phyloP scores from a whole-genome alignment of 441 rosid species.

The Eutrema salsugineum region DNA sequence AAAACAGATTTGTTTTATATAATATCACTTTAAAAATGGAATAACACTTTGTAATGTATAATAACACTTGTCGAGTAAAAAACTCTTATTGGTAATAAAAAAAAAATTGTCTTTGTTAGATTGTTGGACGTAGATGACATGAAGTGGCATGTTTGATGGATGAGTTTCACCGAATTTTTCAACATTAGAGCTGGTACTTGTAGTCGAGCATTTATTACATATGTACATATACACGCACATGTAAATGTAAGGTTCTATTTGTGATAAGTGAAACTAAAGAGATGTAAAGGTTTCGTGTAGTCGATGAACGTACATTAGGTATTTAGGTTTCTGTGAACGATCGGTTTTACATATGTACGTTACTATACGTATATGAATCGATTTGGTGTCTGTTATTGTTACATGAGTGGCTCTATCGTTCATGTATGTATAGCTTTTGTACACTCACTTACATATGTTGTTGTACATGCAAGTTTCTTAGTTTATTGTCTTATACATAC shows the following conservation, averaged over 20 bases:
- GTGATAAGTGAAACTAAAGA: too few species aligned
- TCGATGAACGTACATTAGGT: background rate
- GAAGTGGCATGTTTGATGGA: too few species aligned
- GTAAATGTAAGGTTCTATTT: background rate
- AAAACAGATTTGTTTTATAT: too few species aligned
- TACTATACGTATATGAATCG: background rate
- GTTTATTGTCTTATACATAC: background rate
- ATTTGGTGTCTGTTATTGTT: background rate
- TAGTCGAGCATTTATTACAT: too few species aligned
- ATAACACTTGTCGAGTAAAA: too few species aligned
- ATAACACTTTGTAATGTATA: too few species aligned
- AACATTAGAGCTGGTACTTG: too few species aligned
- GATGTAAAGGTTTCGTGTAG: background rate
- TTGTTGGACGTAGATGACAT: too few species aligned
- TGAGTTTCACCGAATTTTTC: too few species aligned
- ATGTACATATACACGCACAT: background rate
- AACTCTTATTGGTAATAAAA: too few species aligned
- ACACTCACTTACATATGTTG: background rate
- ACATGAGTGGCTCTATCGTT: background rate
- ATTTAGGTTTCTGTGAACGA: background rate
- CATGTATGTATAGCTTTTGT: background rate
- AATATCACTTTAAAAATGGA: too few species aligned
- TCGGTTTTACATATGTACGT: background rate
- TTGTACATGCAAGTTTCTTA: background rate
- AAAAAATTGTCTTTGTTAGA: too few species aligned